Evolutionary conservation across 306 rosid species (phyloP), one percentile per base, ranked within the genome.

Genomic region (Cajanus cajan): DNA sequence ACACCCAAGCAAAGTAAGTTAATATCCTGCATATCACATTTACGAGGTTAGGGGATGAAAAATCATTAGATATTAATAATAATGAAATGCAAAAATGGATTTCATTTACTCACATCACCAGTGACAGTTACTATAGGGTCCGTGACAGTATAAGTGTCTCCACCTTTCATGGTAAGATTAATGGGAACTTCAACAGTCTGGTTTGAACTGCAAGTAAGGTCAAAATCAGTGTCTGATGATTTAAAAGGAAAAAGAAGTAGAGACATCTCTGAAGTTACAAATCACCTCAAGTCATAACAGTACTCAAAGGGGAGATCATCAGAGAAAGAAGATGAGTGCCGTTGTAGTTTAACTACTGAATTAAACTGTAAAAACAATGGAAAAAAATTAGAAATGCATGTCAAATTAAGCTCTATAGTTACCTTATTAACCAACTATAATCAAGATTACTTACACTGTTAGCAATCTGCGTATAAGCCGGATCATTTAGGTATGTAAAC

Each of bases 91-190:
- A 10, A 61, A 74, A 33, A 39, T 39, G 47, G n/a, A 74, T 34
- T 69, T 44, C 41, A 18, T 52, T 72, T 12, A 9, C 90, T 58
- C 68, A 90, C 97, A 68, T 4, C 34, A 19, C 36, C 13, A 52
- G 55, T 0, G 47, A 84, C 0, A 0, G 0, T 0, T 44, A 84
- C 59, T 5, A 87, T 37, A 31, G 91, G 90, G 37, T 82, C 79
- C n/a, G 0, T 16, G 62, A 90, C 83, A 78, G 6, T 5, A 57
- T 68, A 96, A 10, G 40, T 55, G 52, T 82, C 86, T 76, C 98
- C 99, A 24, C 94, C 98, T 83, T 88, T 82, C 96, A 93, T 83
- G 0, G 96, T 96, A 21, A 96, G 79, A 80, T 88, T 96, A 4
- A 1, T 0, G 21, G 91, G 96, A 67, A 45, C 39, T 37, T 6